Evolutionary conservation across 805 yeast genomes (phyloP), one percentile per base, ranked within the genome.

Genomic region (Wickerhamomyces bovis): DNA sequence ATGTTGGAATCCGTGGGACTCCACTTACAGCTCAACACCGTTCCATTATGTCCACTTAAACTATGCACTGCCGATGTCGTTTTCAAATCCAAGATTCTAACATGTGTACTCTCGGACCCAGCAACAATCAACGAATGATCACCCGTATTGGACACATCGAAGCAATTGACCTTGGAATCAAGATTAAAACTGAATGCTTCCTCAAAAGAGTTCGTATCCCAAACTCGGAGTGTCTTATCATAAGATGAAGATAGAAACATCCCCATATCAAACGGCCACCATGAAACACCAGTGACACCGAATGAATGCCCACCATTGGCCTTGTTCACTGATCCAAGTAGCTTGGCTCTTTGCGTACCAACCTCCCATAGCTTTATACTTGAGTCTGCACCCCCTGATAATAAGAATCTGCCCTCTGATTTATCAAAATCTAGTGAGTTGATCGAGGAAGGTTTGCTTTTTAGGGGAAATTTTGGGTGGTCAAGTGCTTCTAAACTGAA

Each of bases 181-280:
- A 89, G 45, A 36, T 79, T 76, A 53, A 88, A 85, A 3, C 77
- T 64, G 55, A 85, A 87, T 0, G 80, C 95, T 18, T 78, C 77
- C n/a, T 71, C 70, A 53, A 89, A 65, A 16, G 74, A 67, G 46
- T 75, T 75, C 0, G 96, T 75, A 60, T 89, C 96, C 95, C 95
- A 90, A 1, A 89, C 71, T 51, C 82, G 85, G 20, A 89, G 76
- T 0, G 80, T 76, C 48, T 77, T 79, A 63, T 90, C 97, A 62
- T 81, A 88, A 0, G 96, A 87, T 1, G 89, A 80, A 3, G 89
- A 76, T 18, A 89, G 72, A 67, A 89, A 89, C 81, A 90, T 73
- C 1, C 96, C 97, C 30, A 82, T 79, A 63, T 90, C 97, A 40
- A 69, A 68, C 0, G 94, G 89, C 92, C 96, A 92, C 97, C 97